phyloP scores from a whole-genome alignment of 441 rosid species.

The Erysimum cheiri region DNA sequence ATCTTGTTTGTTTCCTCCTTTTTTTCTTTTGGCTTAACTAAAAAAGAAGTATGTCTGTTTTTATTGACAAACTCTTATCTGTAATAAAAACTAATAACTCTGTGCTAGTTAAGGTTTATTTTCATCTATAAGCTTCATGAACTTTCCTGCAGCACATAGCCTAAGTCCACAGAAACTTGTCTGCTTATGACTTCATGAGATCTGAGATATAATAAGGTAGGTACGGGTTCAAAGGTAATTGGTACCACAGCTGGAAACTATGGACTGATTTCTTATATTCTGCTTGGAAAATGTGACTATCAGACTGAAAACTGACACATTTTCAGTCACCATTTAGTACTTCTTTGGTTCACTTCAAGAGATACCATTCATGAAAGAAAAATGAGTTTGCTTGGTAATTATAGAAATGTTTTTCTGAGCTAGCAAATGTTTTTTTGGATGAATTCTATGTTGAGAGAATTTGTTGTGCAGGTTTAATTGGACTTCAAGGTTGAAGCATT shows the following conservation, averaged over 20 bases:
- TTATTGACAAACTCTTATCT: slow-evolving; percentile 2
- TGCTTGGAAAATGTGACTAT: not conserved
- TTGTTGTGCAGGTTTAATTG: slow-evolving; percentile 54
- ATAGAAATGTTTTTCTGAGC: not conserved
- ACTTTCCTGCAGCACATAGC: slow-evolving; percentile 23
- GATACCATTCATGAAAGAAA: slow-evolving; percentile 11
- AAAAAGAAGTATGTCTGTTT: not conserved
- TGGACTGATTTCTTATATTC: not conserved
- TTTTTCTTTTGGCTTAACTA: slow-evolving; percentile 17
- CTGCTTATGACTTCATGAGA: slow-evolving; percentile 14
- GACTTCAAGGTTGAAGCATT: slow-evolving; percentile 32
- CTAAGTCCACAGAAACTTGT: slow-evolving; percentile 10
- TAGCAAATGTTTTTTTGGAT: slow-evolving; percentile 20
- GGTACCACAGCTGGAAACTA: slow-evolving; percentile 23
- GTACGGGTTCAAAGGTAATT: slow-evolving; percentile 31
- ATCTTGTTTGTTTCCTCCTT: not conserved
- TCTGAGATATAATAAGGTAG: slow-evolving; percentile 21
- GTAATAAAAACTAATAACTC: not conserved
- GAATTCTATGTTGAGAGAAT: slow-evolving; percentile 28
- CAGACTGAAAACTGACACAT: slow-evolving; percentile 19
- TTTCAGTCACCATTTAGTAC: slow-evolving; percentile 4
- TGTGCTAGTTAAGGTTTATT: not conserved
- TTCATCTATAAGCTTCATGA: slow-evolving; percentile 12
- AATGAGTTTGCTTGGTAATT: slow-evolving; percentile 1
- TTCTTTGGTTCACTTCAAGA: slow-evolving; percentile 8